Evolutionary conservation across 768 basidiomycete genomes (phyloP).

Genomic region (Coprinopsis strossmayeri): DNA sequence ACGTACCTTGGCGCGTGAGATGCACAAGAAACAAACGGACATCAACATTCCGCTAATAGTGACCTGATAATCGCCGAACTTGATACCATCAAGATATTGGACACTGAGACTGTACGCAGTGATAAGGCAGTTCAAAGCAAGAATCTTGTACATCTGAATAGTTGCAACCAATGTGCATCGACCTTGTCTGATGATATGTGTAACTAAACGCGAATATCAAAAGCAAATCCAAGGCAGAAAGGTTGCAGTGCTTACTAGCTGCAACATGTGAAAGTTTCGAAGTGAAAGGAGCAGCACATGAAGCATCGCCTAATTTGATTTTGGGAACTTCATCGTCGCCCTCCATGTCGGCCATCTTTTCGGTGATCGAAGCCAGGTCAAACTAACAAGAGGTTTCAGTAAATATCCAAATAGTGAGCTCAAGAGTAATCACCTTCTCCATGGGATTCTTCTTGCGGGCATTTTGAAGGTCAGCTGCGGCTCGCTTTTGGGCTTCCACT

Average conservation of each 20-base stretch:
- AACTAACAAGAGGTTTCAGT: constrained; percentile 19
- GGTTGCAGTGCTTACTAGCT: constrained; percentile 60
- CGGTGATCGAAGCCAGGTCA: constrained; percentile 22
- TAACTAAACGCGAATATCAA: constrained; percentile 46
- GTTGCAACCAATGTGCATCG: constrained; percentile 98
- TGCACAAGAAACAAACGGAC: constrained; percentile 98
- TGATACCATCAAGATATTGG: constrained; percentile 97
- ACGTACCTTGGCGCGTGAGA: constrained; percentile 90
- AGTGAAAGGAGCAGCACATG: constrained; percentile 97
- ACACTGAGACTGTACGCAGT: constrained; percentile 98
- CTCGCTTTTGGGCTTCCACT: constrained; percentile 83
- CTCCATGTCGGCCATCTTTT: constrained; percentile 79
- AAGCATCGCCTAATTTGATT: constrained; percentile 99
- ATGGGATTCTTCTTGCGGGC: constrained; percentile 82
- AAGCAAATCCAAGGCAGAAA: background rate
- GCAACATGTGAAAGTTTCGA: constrained; percentile 97
- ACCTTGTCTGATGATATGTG: constrained; percentile 96
- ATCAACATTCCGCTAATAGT: constrained; percentile 96
- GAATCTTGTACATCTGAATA: constrained; percentile 99
- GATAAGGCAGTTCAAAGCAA: constrained; percentile 95
- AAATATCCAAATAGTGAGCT: background rate
- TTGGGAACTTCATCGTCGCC: constrained; percentile 93
- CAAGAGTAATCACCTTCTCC: constrained; percentile 62
- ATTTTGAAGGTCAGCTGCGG: constrained; percentile 51
- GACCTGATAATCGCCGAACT: constrained; percentile 98